phyloP scores from a whole-genome alignment of 2,329 filamentous ascomycete genomes.

The Fusarium sulawesiense region DNA sequence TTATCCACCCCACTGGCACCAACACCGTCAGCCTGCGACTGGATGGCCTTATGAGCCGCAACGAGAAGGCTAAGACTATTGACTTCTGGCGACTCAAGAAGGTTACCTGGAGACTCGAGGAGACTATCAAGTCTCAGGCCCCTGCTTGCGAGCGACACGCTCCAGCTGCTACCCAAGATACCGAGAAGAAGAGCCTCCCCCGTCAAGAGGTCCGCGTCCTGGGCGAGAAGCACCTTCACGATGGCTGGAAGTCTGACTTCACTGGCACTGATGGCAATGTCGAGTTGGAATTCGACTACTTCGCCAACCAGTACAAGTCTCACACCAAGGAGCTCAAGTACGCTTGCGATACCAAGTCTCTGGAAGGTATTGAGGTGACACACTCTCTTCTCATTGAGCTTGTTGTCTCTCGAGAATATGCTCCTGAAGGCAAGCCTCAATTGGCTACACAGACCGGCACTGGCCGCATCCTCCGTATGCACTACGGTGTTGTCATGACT shows the following conservation, averaged over 20 bases:
- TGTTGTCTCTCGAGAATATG: slow-evolving; percentile 92
- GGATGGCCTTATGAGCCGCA: slow-evolving; percentile 82
- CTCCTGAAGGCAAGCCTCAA: slow-evolving; percentile 73
- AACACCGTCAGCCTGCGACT: slow-evolving; percentile 84
- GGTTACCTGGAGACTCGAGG: slow-evolving; percentile 92
- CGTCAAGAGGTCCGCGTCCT: slow-evolving; percentile 82
- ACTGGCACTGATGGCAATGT: slow-evolving; percentile 67
- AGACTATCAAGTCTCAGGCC: slow-evolving; percentile 82
- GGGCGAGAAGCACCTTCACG: slow-evolving; percentile 83
- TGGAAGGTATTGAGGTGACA: slow-evolving; percentile 79
- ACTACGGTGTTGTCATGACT: slow-evolving; percentile 85
- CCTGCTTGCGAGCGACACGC: slow-evolving; percentile 83
- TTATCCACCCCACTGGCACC: slow-evolving; percentile 86
- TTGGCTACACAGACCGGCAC: slow-evolving; percentile 87
- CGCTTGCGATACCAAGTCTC: slow-evolving; percentile 80
- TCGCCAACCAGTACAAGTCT: slow-evolving; percentile 54
- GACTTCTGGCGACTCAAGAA: slow-evolving; percentile 89
- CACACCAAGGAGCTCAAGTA: slow-evolving; percentile 67
- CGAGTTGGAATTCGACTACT: slow-evolving; percentile 81
- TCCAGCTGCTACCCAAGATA: slow-evolving; percentile 55
- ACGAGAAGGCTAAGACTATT: slow-evolving; percentile 76
- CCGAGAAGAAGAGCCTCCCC: slow-evolving; percentile 70
- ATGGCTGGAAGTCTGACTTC: slow-evolving; percentile 87
- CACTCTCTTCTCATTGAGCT: slow-evolving; percentile 93
- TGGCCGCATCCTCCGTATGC: slow-evolving; percentile 90